Evolutionary conservation across 179 eudicot genomes (phyloP).

Genomic region (Silene vulgaris): DNA sequence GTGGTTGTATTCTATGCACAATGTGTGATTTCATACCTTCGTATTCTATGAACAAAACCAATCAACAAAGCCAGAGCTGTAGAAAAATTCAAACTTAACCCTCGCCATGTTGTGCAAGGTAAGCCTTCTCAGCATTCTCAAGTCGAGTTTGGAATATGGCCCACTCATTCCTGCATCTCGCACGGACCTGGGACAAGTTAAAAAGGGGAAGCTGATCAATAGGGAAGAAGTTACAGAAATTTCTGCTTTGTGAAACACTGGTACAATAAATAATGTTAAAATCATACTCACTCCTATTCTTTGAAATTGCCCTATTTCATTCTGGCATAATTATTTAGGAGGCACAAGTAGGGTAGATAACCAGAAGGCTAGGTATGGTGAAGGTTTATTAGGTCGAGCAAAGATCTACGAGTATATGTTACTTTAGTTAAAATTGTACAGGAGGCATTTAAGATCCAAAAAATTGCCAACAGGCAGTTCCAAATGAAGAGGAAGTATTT

Average conservation of each 20-base stretch:
- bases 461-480: too few species aligned
- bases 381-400: too few species aligned
- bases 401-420: too few species aligned
- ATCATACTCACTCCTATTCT: too few species aligned
- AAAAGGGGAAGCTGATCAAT: background rate
- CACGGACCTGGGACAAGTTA: constrained; percentile 55
- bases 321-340: too few species aligned
- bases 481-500: too few species aligned
- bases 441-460: too few species aligned
- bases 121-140: constrained; percentile 64
- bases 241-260: background rate
- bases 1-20: constrained; percentile 27
- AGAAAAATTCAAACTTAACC: constrained; percentile 4
- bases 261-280: background rate
- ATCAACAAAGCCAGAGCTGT: constrained; percentile 12
- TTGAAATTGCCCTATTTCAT: too few species aligned
- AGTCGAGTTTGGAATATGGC: constrained; percentile 72
- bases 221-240: constrained; percentile 6
- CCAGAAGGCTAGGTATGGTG: too few species aligned
- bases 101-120: constrained; percentile 43
- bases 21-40: constrained; percentile 9
- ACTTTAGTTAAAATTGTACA: too few species aligned
- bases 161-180: constrained; percentile 91
- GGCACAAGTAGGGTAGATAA: too few species aligned
- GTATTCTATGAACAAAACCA: constrained; percentile 10